Evolutionary conservation across 2,329 filamentous ascomycete genomes (phyloP).

Genomic region (Fusarium buxicola): DNA sequence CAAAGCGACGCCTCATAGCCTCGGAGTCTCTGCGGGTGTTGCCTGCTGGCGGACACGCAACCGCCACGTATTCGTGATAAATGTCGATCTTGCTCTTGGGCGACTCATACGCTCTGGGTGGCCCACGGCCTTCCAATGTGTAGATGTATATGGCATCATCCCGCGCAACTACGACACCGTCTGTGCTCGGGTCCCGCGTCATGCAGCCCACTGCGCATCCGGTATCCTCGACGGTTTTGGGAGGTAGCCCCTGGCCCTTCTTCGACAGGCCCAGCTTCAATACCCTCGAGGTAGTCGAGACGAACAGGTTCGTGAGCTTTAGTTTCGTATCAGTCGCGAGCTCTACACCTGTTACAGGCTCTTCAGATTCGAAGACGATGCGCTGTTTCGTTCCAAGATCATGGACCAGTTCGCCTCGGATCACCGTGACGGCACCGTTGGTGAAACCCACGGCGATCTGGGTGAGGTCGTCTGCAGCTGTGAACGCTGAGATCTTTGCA

Average conservation of each 20-base stretch:
- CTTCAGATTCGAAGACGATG: constrained; percentile 95
- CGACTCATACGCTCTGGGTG: constrained; percentile 91
- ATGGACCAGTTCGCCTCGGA: constrained; percentile 93
- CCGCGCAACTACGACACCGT: constrained; percentile 89
- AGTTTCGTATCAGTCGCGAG: constrained; percentile 67
- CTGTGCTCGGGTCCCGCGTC: constrained; percentile 82
- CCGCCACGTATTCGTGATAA: constrained; percentile 86
- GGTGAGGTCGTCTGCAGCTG: constrained; percentile 86
- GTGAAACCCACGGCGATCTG: constrained; percentile 96
- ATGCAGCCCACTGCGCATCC: constrained; percentile 97
- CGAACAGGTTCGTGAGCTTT: constrained; percentile 81
- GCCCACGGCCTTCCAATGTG: constrained; percentile 83
- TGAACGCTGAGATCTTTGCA: constrained; percentile 82
- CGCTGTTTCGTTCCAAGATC: constrained; percentile 94
- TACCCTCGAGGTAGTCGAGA: constrained; percentile 90
- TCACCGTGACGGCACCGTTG: constrained; percentile 92
- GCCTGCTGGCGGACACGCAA: constrained; percentile 79
- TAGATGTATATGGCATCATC: constrained; percentile 98
- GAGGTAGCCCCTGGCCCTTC: constrained; percentile 88
- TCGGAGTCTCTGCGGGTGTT: constrained; percentile 68
- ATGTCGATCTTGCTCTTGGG: constrained; percentile 84
- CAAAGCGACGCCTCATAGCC: constrained; percentile 77
- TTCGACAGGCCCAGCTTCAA: constrained; percentile 88
- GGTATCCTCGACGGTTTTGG: constrained; percentile 87
- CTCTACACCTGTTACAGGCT: constrained; percentile 93